These are phyloP conservation scores for Paxillus rubicundulus DNA, from an alignment of 768 basidiomycete species.

Conservation along the genomic window DNA sequence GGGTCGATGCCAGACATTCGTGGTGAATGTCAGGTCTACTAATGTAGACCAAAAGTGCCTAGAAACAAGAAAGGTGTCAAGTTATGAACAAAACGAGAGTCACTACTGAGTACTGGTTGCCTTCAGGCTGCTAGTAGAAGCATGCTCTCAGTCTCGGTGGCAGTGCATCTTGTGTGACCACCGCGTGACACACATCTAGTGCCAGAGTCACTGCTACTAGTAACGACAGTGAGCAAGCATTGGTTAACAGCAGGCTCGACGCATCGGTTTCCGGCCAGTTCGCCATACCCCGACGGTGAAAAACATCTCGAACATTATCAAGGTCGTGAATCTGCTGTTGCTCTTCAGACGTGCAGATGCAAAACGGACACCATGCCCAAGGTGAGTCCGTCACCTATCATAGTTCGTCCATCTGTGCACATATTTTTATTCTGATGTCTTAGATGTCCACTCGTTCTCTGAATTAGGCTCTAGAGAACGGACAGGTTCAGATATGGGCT, in stretches of 20 bases:
- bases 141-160: conserved; percentile 7
- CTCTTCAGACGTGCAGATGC: conserved; percentile 17
- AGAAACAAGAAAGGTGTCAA: background rate
- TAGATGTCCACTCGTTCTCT: conserved; percentile 19
- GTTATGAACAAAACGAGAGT: background rate
- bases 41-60: conserved; percentile 3
- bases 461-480: conserved; percentile 16
- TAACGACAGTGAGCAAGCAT: conserved; percentile 7
- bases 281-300: background rate
- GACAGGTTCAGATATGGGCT: conserved; percentile 34
- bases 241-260: background rate
- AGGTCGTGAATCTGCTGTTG: background rate
- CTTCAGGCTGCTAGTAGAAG: background rate
- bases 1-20: conserved; percentile 41
- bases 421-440: conserved; percentile 3
- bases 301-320: background rate
- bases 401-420: background rate
- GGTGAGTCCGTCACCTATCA: conserved; percentile 14
- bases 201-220: conserved; percentile 1
- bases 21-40: conserved; percentile 3
- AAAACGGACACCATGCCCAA: conserved; percentile 28
- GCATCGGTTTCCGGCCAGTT: conserved; percentile 3
- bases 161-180: conserved; percentile 16
- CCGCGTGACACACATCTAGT: conserved; percentile 6
- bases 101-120: background rate